Evolutionary conservation across 768 basidiomycete species (phyloP).

Genomic region (Boletus sp.): DNA sequence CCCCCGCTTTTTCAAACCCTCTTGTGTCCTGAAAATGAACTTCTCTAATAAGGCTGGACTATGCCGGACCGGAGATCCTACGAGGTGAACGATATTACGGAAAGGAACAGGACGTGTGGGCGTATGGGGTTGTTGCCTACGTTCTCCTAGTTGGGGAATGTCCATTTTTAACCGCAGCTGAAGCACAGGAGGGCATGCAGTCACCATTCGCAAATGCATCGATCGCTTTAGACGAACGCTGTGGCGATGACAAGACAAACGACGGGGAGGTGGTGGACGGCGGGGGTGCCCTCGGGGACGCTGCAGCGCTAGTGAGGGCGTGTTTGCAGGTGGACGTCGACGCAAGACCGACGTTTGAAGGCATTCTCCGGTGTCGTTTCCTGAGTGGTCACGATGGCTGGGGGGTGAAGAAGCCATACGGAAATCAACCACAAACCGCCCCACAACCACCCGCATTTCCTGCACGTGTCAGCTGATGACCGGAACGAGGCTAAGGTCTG

Average conservation of each 20-base stretch:
- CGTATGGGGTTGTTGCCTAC: constrained; percentile 94
- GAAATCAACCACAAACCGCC: constrained; percentile 20
- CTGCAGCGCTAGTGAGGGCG: constrained; percentile 76
- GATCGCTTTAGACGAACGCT: constrained; percentile 77
- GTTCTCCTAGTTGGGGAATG: constrained; percentile 92
- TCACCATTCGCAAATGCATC: constrained; percentile 76
- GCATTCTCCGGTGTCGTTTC: constrained; percentile 77
- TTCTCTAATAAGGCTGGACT: constrained; percentile 63
- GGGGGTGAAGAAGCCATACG: constrained; percentile 41
- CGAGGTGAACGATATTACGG: constrained; percentile 93
- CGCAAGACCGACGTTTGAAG: constrained; percentile 84
- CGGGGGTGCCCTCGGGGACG: constrained; percentile 82
- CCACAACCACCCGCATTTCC: constrained; percentile 36
- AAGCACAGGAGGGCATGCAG: constrained; percentile 81
- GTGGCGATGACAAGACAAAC: constrained; percentile 65
- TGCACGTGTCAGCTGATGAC: constrained; percentile 24
- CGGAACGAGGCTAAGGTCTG: constrained; percentile 13
- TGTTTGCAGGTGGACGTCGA: constrained; percentile 80
- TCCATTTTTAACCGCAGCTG: constrained; percentile 86
- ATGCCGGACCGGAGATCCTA: constrained; percentile 95
- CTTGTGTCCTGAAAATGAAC: constrained; percentile 10
- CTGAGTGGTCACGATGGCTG: constrained; percentile 77
- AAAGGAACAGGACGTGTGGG: constrained; percentile 98
- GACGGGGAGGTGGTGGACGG: constrained; percentile 81
- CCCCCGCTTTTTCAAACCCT: neutral